Evolutionary conservation across 192 early-diverging fungal genomes (phyloP).

Genomic region (Coemansia sp.): DNA sequence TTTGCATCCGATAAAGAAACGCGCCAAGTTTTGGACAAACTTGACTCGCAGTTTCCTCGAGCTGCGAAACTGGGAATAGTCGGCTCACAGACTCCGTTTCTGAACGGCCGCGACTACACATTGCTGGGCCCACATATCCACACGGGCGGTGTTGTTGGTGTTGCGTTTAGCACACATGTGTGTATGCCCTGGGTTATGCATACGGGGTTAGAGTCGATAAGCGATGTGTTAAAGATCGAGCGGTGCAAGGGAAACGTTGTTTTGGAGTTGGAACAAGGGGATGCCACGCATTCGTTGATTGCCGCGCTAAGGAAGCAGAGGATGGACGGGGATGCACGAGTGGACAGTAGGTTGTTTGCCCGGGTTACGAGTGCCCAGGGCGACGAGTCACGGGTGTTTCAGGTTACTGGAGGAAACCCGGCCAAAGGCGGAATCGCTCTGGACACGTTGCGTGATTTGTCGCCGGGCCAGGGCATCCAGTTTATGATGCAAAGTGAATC

Average conservation of each 20-base stretch:
- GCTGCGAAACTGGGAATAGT: conserved; percentile 43
- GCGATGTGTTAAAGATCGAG: conserved; percentile 26
- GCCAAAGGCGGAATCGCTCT: conserved; percentile 49
- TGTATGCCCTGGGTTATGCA: conserved; percentile 1
- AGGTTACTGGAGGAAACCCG: conserved; percentile 49
- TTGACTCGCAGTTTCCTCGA: conserved; percentile 33
- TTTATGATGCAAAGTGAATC: conserved; percentile 23
- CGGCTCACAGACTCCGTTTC: conserved; percentile 44
- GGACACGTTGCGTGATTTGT: conserved; percentile 36
- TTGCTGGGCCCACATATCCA: conserved; percentile 13
- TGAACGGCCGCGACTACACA: conserved; percentile 43
- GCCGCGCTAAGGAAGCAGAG: conserved; percentile 17
- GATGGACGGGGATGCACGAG: conserved; percentile 5
- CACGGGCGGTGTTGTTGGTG: conserved; percentile 31
- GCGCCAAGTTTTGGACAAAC: conserved; percentile 27
- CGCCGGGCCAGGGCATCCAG: conserved; percentile 30
- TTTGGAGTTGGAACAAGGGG: conserved; percentile 40
- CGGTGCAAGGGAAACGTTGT: conserved; percentile 50
- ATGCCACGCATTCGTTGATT: conserved; percentile 25
- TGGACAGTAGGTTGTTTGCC: conserved; percentile 25
- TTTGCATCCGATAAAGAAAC: conserved; percentile 41
- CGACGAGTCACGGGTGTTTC: conserved; percentile 16
- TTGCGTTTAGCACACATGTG: conserved; percentile 22
- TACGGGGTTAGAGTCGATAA: conserved; percentile 14
- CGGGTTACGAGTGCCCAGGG: conserved; percentile 7